Evolutionary conservation across 2,329 filamentous ascomycete genomes (phyloP).

Genomic region (Ceratocystis papillata): DNA sequence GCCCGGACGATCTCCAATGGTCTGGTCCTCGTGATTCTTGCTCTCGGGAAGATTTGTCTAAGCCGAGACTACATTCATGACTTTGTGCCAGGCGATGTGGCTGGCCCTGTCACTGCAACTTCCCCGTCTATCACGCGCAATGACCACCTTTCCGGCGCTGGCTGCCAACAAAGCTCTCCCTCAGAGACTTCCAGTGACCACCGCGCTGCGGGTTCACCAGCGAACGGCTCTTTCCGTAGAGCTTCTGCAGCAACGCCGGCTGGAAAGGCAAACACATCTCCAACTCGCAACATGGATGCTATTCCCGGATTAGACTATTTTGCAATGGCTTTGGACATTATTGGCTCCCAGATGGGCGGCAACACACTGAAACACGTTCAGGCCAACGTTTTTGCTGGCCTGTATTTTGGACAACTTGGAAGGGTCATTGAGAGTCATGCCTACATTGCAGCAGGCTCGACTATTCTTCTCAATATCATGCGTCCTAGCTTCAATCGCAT

Average conservation of each 20-base stretch:
- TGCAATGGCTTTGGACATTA: conserved; percentile 71
- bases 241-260: conserved; percentile 4
- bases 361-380: conserved; percentile 77
- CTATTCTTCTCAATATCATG: conserved; percentile 58
- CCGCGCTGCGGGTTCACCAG: conserved; percentile 34
- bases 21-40: conserved; percentile 70
- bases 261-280: not conserved
- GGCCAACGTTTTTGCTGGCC: conserved; percentile 68
- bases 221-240: conserved; percentile 25
- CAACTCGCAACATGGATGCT: conserved; percentile 56
- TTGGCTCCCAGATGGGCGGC: conserved; percentile 69
- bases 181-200: conserved; percentile 33
- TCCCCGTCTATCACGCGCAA: conserved; percentile 37
- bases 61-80: conserved; percentile 46
- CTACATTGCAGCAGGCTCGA: conserved; percentile 47
- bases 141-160: conserved; percentile 36
- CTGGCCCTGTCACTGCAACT: not conserved
- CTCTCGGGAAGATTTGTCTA: conserved; percentile 71
- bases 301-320: conserved; percentile 88
- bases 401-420: conserved; percentile 82
- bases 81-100: conserved; percentile 36
- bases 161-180: conserved; percentile 45
- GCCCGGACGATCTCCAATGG: conserved; percentile 66
- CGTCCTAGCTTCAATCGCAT: conserved; percentile 52
- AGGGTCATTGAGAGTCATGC: conserved; percentile 75